Base-by-base conservation (phyloP, 176 grass and related monocot species). In the Calamus simplicifolius region DNA sequence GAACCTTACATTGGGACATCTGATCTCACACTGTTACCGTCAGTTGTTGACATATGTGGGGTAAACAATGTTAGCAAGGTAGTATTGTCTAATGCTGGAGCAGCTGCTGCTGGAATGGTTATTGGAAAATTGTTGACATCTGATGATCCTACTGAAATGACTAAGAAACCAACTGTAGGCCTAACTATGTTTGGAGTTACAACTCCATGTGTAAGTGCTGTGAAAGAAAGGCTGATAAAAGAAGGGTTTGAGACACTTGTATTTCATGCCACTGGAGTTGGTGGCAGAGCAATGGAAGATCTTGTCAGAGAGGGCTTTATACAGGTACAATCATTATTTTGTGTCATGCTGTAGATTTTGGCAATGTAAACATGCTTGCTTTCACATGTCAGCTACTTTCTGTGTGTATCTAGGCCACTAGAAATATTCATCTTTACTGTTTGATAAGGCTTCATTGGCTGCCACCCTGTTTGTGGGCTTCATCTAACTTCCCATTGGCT, bases 271-370 rank as follows among this genome's bases (percentile, higher is more conserved):
- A 96, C 92, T 50, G 92, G 92, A 59, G 75, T 88, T 56, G 92
- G 92, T 50, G 92, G 92, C 61, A 96, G 85, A 73, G 87, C 92
- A 52, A 96, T 96, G 92, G 92, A 96, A 81, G 83, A 96, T 66
- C 80, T 96, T 62, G 83, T 90, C 56, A 72, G 59, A 58, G 62
- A 61, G 61, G 87, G 86, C 56, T 90, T 82, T 54, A 90, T 96
- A 82, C 86, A 95, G 91, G 91, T 95, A 87, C 35, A 13, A 43
- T 43, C 10, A 43, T 43, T 8, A 43, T 43, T 12, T 43, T 2
- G 2, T 43, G 35, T 43, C 12, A 13, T 7, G 12, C 12, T 43
- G 35, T 43, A 43, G 35, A 43, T 12, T 43, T 43, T 43, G 35
- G 3, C 8, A 43, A 43, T 12, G 35, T 13, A 3, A 43, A 13